phyloP scores from a whole-genome alignment of 2,329 filamentous ascomycete genomes.

The Raffaelea arxii region DNA sequence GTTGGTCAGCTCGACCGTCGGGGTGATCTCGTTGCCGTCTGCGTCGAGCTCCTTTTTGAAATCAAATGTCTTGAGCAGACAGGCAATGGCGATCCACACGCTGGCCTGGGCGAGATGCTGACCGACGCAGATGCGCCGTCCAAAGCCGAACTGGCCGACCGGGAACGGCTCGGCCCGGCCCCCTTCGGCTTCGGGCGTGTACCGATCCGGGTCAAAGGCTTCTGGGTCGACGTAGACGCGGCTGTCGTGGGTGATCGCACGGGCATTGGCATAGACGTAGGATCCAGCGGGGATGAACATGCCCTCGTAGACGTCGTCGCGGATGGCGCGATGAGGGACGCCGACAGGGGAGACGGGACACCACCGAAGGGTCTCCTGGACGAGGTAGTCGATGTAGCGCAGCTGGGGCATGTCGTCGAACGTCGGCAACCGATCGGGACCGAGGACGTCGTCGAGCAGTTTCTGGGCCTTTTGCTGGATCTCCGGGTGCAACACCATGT shows the following conservation, averaged over 20 bases:
- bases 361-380: conserved; percentile 37
- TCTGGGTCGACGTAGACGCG: conserved; percentile 26
- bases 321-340: conserved; percentile 30
- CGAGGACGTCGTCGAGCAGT: conserved; percentile 32
- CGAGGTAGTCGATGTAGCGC: conserved; percentile 30
- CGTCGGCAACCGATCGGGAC: conserved; percentile 27
- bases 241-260: conserved; percentile 36
- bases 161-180: conserved; percentile 30
- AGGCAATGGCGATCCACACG: conserved; percentile 28
- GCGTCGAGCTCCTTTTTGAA: conserved; percentile 17
- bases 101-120: conserved; percentile 30
- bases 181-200: conserved; percentile 25
- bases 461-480: conserved; percentile 30
- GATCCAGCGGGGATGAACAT: conserved; percentile 19
- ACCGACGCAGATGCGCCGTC: conserved; percentile 37
- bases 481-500: conserved; percentile 32
- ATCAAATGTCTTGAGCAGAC: conserved; percentile 26
- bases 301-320: conserved; percentile 30
- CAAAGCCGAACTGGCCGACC: conserved; percentile 39
- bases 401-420: conserved; percentile 27
- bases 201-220: conserved; percentile 28
- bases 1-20: conserved; percentile 8
- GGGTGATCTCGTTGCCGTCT: conserved; percentile 5
- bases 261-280: conserved; percentile 30
- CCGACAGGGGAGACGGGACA: conserved; percentile 26